Percentiles rank a stretch among this genome's conserved stretches.
Evolutionary conservation across 768 basidiomycete genomes (phyloP).

Genomic region (Rhizopogon roseolus): DNA sequence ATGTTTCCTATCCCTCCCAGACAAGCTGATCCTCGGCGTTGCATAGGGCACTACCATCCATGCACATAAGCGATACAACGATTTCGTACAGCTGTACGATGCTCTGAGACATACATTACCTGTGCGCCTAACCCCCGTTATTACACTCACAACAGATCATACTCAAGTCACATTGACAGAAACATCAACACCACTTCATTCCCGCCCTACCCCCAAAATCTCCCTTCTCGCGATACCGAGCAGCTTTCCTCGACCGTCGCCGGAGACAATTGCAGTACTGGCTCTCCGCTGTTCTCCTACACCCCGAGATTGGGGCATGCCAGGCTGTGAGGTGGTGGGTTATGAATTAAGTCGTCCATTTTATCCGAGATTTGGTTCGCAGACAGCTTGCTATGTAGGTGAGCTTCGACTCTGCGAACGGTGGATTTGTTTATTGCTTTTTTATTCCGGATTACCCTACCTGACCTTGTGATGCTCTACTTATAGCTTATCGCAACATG

Average conservation of each 20-base stretch:
- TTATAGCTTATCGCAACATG: too few species aligned
- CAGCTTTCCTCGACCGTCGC: slow-evolving; percentile 62
- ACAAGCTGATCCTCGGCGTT: background rate
- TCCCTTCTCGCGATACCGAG: slow-evolving; percentile 60
- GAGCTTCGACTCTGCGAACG: background rate
- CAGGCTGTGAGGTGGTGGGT: slow-evolving; percentile 61
- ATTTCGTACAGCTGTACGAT: slow-evolving; percentile 51
- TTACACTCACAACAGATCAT: background rate
- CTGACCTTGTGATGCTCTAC: background rate
- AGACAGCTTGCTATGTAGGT: background rate
- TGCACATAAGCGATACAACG: slow-evolving; percentile 62
- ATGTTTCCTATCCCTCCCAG: background rate
- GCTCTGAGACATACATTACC: slow-evolving; percentile 48
- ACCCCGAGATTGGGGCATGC: slow-evolving; percentile 65
- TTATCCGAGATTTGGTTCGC: background rate
- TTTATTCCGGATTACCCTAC: background rate
- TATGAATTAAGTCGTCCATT: slow-evolving; percentile 28
- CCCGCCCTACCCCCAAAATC: slow-evolving; percentile 67
- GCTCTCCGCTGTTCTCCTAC: slow-evolving; percentile 59
- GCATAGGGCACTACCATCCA: slow-evolving; percentile 57
- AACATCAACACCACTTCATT: slow-evolving; percentile 40
- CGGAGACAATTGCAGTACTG: slow-evolving; percentile 59
- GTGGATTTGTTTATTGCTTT: background rate
- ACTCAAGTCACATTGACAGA: slow-evolving; percentile 24
- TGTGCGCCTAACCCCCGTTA: slow-evolving; percentile 29